Evolutionary conservation across 148 eudicot genomes (phyloP), one percentile per base, ranked within the genome.

Genomic region (Nyssa sinensis): DNA sequence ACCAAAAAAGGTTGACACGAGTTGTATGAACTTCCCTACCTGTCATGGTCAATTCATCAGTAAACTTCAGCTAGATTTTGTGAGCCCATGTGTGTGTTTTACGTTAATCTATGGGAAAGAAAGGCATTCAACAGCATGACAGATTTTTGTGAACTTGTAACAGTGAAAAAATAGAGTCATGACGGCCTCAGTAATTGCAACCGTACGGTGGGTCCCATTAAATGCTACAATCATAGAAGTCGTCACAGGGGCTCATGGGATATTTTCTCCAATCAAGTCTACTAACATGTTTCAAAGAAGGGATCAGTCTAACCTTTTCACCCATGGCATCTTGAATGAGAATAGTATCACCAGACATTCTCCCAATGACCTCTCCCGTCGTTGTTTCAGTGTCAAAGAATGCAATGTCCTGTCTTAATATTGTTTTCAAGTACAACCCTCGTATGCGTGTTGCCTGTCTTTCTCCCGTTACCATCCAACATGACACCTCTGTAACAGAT

Each of bases 311-410:
- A 4, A 88, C 99, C 84, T 95, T 95, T 77, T 92, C 94, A 2
- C 99, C 97, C 91, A 92, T 86, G 70, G 99, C 99, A 24, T 93
- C 91, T 75, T 91, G 99, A 75, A 95, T 93, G 59, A 93, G 94
- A 75, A 93, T 82, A 5, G 99, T 90, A 33, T 95, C 99, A 2
- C 97, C 98, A 35, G 99, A 95, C 93, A 93, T 88, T 28, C 94
- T 85, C 17, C 94, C 88, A 19, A 95, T 85, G 70, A 95, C 91
- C 79, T 93, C 94, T 60, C 99, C 99, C 0, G 97, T 89, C 19
- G 82, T 81, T n/a, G 94, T 89, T 79, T 95, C 90, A 4, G 93
- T 89, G 84, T 95, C 98, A 58, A 95, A 95, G 77, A 88, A 95
- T 25, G 81, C 88, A 21, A 95, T 82, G 70, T 95, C 98, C 70